These are phyloP conservation scores for Besnoitia besnoiti DNA, from an alignment of 169 alveolate genomes.

Conservation along the genomic window DNA sequence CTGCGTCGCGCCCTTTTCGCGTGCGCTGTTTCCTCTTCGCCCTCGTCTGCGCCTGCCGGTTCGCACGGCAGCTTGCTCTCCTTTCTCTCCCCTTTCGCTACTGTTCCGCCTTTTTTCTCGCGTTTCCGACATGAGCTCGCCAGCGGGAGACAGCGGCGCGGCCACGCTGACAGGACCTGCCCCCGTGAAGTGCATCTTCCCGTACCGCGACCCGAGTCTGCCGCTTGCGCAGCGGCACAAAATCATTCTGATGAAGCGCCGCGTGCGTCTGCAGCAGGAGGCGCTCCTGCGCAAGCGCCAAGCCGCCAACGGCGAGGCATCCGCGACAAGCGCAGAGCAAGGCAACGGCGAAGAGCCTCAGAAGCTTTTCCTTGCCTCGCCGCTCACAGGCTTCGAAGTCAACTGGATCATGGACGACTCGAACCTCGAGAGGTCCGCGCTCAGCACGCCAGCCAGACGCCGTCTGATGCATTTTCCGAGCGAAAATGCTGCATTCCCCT, in stretches of 20 bases:
- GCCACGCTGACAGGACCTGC: slow-evolving; percentile 27
- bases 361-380: slow-evolving; percentile 46
- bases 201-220: not conserved
- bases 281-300: not conserved
- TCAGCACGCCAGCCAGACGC: too few species aligned
- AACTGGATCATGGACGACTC: slow-evolving; percentile 66
- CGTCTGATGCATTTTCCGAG: too few species aligned
- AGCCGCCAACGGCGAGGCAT: not conserved
- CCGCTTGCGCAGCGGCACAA: not conserved
- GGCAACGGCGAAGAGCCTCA: slow-evolving; percentile 3
- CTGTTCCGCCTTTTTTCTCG: not conserved
- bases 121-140: not conserved
- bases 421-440: slow-evolving; percentile 53
- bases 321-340: not conserved
- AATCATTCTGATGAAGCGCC: slow-evolving; percentile 7
- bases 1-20: too few species aligned
- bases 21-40: too few species aligned
- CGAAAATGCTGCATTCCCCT: too few species aligned
- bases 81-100: not conserved
- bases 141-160: too few species aligned
- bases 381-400: slow-evolving; percentile 65
- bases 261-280: slow-evolving; percentile 39
- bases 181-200: slow-evolving; percentile 19
- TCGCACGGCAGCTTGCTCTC: not conserved
- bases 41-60: too few species aligned